These are phyloP conservation scores for Mycena rebaudengoi DNA, from an alignment of 768 basidiomycete genomes.

Conservation along the genomic window DNA sequence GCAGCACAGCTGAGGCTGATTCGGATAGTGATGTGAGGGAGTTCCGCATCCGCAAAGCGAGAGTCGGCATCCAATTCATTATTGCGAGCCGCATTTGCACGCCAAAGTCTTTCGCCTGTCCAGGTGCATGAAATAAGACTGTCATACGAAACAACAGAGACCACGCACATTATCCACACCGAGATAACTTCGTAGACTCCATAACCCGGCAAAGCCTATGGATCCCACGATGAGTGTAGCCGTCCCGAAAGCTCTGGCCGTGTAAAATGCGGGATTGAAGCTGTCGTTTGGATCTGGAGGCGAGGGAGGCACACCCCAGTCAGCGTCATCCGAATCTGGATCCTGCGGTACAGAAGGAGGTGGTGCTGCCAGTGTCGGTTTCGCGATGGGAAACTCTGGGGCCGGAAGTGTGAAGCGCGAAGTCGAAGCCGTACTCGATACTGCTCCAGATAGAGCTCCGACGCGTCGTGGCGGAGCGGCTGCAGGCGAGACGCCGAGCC, in stretches of 20 bases:
- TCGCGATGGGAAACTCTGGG: neutral
- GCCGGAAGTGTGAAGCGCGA: conserved; percentile 13
- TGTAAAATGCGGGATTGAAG: conserved; percentile 61
- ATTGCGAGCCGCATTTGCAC: conserved; percentile 7
- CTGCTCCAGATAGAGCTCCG: neutral
- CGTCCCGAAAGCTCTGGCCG: conserved; percentile 70
- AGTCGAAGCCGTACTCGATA: neutral
- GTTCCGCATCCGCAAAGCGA: conserved; percentile 64
- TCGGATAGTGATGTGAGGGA: conserved; percentile 44
- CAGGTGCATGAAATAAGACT: neutral
- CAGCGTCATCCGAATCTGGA: conserved; percentile 25
- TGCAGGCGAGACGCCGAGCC: neutral
- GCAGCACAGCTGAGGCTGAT: conserved; percentile 5
- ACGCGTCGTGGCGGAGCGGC: conserved; percentile 21
- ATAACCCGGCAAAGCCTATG: conserved; percentile 53
- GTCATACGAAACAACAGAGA: conserved; percentile 7
- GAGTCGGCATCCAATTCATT: conserved; percentile 59
- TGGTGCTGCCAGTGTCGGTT: neutral
- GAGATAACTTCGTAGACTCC: conserved; percentile 59
- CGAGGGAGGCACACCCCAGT: conserved; percentile 23
- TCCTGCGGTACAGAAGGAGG: neutral
- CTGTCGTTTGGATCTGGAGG: conserved; percentile 35
- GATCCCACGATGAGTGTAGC: conserved; percentile 68
- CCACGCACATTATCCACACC: conserved; percentile 66
- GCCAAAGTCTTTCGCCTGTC: conserved; percentile 15